phyloP scores from a whole-genome alignment of 352 stramenopile genomes.

The Pythium oligandrum region DNA sequence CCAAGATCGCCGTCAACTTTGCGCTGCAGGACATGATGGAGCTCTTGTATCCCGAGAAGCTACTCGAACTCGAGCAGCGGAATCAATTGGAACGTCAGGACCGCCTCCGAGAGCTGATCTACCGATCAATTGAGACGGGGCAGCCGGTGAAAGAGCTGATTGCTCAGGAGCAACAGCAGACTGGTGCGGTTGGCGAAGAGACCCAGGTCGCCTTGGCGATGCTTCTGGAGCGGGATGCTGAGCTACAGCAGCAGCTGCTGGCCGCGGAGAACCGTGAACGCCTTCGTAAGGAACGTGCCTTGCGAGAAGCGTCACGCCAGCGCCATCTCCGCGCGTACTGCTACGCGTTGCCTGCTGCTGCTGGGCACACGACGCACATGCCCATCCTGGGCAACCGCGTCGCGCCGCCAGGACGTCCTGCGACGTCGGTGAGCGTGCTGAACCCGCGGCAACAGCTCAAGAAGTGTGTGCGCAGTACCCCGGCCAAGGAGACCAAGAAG shows the following conservation, averaged over 20 bases:
- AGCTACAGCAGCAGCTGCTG: slow-evolving; percentile 33
- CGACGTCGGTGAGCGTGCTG: not conserved
- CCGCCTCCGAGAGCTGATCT: slow-evolving; percentile 24
- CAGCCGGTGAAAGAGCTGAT: slow-evolving; percentile 26
- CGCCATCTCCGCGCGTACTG: slow-evolving; percentile 34
- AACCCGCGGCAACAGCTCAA: slow-evolving; percentile 5
- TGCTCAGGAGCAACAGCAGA: slow-evolving; percentile 14
- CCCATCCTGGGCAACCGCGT: slow-evolving; percentile 1
- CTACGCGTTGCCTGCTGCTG: slow-evolving; percentile 8
- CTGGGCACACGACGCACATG: slow-evolving; percentile 5
- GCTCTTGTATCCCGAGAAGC: slow-evolving; percentile 23
- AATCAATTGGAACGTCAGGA: slow-evolving; percentile 26
- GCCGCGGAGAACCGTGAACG: slow-evolving; percentile 36
- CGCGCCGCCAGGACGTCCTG: too few species aligned
- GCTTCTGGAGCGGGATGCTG: slow-evolving; percentile 26
- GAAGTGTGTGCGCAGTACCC: slow-evolving; percentile 14
- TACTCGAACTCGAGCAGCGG: slow-evolving; percentile 23
- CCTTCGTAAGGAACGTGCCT: slow-evolving; percentile 30
- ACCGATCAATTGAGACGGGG: slow-evolving; percentile 17
- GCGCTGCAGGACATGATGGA: slow-evolving; percentile 31
- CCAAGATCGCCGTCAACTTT: slow-evolving; percentile 24
- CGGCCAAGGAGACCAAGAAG: slow-evolving; percentile 8
- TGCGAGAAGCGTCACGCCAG: slow-evolving; percentile 33
- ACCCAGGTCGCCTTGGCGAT: slow-evolving; percentile 24
- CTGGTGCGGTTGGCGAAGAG: slow-evolving; percentile 8